Evolutionary conservation across 2,329 filamentous ascomycete species (phyloP).

Genomic region (Penicillium sp.): DNA sequence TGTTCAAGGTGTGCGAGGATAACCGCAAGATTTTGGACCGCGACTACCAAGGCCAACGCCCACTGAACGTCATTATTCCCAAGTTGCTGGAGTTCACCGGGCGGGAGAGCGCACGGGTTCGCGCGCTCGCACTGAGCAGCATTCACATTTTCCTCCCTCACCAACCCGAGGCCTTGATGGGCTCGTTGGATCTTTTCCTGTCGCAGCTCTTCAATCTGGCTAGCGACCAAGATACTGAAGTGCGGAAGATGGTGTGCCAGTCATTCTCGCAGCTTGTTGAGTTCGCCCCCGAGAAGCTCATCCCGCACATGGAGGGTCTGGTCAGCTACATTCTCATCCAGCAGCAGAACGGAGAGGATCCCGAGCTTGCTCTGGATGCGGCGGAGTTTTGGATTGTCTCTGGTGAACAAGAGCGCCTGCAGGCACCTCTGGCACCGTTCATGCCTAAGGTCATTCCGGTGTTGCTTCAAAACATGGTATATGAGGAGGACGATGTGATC

Average conservation of each 20-base stretch:
- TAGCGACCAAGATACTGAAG: conserved; percentile 73
- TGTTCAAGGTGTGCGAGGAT: conserved; percentile 96
- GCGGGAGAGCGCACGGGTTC: conserved; percentile 73
- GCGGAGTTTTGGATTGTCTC: conserved; percentile 97
- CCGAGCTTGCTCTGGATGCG: conserved; percentile 88
- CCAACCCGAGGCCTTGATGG: conserved; percentile 78
- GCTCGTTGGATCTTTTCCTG: conserved; percentile 77
- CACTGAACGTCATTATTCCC: conserved; percentile 83
- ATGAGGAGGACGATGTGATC: conserved; percentile 89
- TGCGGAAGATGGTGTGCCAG: conserved; percentile 89
- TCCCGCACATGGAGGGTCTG: conserved; percentile 81
- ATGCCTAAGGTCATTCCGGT: conserved; percentile 86
- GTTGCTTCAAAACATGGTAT: conserved; percentile 91
- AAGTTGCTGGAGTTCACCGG: conserved; percentile 86
- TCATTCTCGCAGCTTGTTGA: conserved; percentile 92
- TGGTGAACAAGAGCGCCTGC: conserved; percentile 81
- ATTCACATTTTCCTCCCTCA: conserved; percentile 91
- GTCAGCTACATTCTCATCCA: conserved; percentile 93
- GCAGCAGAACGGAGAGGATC: conserved; percentile 77
- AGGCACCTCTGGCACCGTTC: conserved; percentile 73
- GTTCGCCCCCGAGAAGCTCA: conserved; percentile 82
- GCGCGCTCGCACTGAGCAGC: conserved; percentile 74
- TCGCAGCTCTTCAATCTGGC: conserved; percentile 81
- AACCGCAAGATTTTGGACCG: conserved; percentile 83
- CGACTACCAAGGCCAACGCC: conserved; percentile 84